phyloP scores from a whole-genome alignment of 345 rosid species.

The Salix arbutifolia region DNA sequence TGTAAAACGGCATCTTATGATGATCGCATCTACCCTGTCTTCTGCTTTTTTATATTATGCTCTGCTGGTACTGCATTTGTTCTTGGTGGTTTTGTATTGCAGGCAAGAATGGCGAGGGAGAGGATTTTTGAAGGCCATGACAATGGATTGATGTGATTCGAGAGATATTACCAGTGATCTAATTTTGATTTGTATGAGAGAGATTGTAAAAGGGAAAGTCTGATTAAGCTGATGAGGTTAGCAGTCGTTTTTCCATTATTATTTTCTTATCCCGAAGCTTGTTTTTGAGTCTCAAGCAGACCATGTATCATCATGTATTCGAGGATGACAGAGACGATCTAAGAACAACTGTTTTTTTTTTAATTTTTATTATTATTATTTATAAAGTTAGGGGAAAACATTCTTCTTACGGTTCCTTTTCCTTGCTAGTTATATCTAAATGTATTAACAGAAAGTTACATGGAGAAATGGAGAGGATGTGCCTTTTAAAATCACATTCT shows the following conservation, averaged over 20 bases:
- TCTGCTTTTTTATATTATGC: background rate
- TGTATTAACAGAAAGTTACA: too few species aligned
- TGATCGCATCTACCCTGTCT: background rate
- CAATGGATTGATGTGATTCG: background rate
- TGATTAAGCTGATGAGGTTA: background rate
- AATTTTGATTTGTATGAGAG: background rate
- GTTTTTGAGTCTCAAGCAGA: background rate
- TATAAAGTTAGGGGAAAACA: too few species aligned
- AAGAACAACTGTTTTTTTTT: too few species aligned
- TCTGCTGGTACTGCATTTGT: background rate
- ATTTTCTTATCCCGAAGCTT: background rate
- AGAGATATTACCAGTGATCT: background rate
- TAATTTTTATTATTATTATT: too few species aligned
- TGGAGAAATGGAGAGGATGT: too few species aligned
- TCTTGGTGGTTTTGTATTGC: background rate
- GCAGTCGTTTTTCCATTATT: background rate
- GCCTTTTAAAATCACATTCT: too few species aligned
- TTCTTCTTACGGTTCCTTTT: too few species aligned
- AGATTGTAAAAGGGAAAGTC: background rate
- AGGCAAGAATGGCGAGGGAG: slow-evolving; percentile 9
- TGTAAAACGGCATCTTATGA: background rate
- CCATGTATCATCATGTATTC: too few species aligned
- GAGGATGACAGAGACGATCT: background rate
- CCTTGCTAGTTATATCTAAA: too few species aligned
- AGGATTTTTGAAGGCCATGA: background rate